Evolutionary conservation across 2,329 filamentous ascomycete genomes (phyloP).

Genomic region (Cercospora brassicicola): DNA sequence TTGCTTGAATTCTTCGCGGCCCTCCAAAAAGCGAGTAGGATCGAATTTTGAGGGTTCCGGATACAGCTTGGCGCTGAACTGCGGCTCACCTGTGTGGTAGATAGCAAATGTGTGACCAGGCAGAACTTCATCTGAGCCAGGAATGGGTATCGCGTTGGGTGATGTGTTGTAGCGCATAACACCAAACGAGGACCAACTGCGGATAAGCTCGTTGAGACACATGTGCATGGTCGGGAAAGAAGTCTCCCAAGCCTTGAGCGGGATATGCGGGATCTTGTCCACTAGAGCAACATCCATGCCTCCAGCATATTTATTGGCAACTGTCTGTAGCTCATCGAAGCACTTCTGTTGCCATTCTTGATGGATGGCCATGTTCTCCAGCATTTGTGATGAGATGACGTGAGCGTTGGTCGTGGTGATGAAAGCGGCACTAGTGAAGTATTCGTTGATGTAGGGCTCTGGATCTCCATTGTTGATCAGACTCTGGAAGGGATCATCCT

Average conservation of each 20-base stretch:
- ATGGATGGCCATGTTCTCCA: constrained; percentile 33
- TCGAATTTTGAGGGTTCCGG: constrained; percentile 25
- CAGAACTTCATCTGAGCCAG: constrained; percentile 29
- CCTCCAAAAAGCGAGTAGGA: constrained; percentile 15
- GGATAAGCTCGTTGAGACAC: constrained; percentile 55
- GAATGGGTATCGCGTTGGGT: constrained; percentile 48
- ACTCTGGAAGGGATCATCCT: constrained; percentile 54
- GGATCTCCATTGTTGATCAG: constrained; percentile 54
- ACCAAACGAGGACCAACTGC: constrained; percentile 51
- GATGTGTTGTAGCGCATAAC: constrained; percentile 50
- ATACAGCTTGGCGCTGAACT: constrained; percentile 31
- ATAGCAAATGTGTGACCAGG: constrained; percentile 26
- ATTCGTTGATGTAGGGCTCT: constrained; percentile 40
- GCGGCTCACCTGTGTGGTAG: constrained; percentile 31
- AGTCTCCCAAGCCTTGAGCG: constrained; percentile 56
- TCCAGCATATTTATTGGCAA: constrained; percentile 45
- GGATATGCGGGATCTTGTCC: constrained; percentile 46
- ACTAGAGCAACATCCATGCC: constrained; percentile 37
- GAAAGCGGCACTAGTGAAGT: constrained; percentile 55
- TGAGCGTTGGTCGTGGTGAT: constrained; percentile 56
- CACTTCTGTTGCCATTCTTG: constrained; percentile 48
- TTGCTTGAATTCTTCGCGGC: constrained; percentile 23
- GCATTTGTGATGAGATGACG: constrained; percentile 53
- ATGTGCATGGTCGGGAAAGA: constrained; percentile 56
- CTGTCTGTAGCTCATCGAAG: constrained; percentile 50